Conservation (phyloP, 495 filamentous ascomycete genomes). For the Hypoxylon fragiforme region DNA sequence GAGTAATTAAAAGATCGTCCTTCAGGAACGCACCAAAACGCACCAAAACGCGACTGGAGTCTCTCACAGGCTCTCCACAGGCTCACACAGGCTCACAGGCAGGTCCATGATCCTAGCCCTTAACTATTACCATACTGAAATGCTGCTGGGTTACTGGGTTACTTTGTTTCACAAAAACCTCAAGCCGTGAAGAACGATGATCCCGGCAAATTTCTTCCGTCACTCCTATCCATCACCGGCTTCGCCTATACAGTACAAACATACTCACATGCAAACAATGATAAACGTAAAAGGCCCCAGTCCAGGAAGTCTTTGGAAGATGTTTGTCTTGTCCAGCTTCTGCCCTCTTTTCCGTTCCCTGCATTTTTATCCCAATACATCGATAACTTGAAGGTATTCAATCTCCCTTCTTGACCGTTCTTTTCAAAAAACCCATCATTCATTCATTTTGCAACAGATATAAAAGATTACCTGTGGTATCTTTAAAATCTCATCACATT, state of each 20-base stretch:
- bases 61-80: slow-evolving; percentile 21
- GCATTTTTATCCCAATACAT: too few relatives aligned
- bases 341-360: slow-evolving; percentile 26
- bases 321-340: slow-evolving; percentile 19
- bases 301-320: slow-evolving; percentile 1
- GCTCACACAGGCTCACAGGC: too few relatives aligned
- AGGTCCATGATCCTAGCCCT: slow-evolving; percentile 20
- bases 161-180: slow-evolving; percentile 36
- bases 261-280: too few relatives aligned
- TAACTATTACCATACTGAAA: too few relatives aligned
- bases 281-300: slow-evolving; percentile 18
- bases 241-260: slow-evolving; percentile 25
- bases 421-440: slow-evolving; percentile 4
- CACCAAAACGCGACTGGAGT: slow-evolving; percentile 30
- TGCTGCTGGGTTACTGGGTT: too few relatives aligned
- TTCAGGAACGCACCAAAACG: slow-evolving; percentile 6
- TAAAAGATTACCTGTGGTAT: neutral
- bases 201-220: slow-evolving; percentile 34
- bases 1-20: slow-evolving; percentile 30
- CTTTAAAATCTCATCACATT: neutral
- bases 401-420: slow-evolving; percentile 17
- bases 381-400: slow-evolving; percentile 15
- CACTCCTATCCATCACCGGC: too few relatives aligned
- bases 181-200: slow-evolving; percentile 18
- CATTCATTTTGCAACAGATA: slow-evolving; percentile 7